These are phyloP conservation scores for Colletotrichum sp. DNA, from an alignment of 2,329 filamentous ascomycete species.

Conservation along the genomic window DNA sequence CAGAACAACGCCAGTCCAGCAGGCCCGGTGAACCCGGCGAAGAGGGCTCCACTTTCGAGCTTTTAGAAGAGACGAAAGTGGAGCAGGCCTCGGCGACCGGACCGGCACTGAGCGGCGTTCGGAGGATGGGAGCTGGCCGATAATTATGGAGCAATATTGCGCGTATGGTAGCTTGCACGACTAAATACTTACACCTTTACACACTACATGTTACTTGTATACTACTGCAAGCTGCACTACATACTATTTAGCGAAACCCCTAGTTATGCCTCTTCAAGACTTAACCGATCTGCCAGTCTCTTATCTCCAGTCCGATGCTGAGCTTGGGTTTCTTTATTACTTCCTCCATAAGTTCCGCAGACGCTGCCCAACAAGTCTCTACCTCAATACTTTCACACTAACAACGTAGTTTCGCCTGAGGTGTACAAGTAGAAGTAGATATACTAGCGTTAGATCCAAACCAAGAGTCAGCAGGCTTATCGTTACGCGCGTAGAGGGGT, in stretches of 20 bases:
- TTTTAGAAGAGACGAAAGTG: not conserved
- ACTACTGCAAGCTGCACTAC: not conserved
- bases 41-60: not conserved
- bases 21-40: not conserved
- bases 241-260: too few relatives aligned
- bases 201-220: not conserved
- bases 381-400: too few relatives aligned
- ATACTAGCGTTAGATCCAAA: too few relatives aligned
- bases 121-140: not conserved
- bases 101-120: not conserved
- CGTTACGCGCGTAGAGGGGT: too few relatives aligned
- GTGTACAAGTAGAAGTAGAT: rapidly evolving
- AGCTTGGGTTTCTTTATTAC: too few relatives aligned
- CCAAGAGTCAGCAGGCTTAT: too few relatives aligned
- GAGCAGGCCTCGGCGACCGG: not conserved
- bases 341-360: too few relatives aligned
- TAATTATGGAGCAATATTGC: not conserved
- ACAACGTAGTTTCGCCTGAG: too few relatives aligned
- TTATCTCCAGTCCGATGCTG: too few relatives aligned
- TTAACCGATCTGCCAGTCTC: too few relatives aligned
- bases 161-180: not conserved
- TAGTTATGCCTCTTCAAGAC: too few relatives aligned
- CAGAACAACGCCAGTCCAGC: not conserved
- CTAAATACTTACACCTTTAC: not conserved
- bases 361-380: too few relatives aligned